Evolutionary conservation across 768 basidiomycete genomes (phyloP).

Genomic region (Ramaria rubella): DNA sequence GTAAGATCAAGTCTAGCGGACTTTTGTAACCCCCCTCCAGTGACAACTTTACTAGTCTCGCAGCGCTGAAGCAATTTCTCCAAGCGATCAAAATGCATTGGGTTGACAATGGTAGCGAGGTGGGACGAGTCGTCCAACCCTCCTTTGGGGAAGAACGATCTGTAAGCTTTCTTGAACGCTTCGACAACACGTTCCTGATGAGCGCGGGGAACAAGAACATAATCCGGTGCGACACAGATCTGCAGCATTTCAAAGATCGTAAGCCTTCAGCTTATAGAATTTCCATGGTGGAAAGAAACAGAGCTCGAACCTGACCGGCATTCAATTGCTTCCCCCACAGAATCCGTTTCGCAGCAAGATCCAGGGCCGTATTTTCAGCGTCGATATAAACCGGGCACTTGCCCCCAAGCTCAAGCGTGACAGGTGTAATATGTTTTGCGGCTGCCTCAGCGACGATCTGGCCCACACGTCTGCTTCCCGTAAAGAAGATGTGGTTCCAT

Average conservation of each 20-base stretch:
- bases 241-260: slow-evolving; percentile 15
- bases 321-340: slow-evolving; percentile 63
- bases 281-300: no score
- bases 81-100: no score
- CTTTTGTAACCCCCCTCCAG: no score
- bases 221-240: slow-evolving; percentile 30
- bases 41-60: no score
- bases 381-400: slow-evolving; percentile 75
- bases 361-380: slow-evolving; percentile 56
- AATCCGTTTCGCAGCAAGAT: slow-evolving; percentile 54
- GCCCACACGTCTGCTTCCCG: slow-evolving; percentile 47
- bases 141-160: no score
- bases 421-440: slow-evolving; percentile 67
- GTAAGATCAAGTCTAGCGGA: no score
- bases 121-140: no score
- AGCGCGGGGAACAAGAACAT: slow-evolving; percentile 34
- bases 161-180: slow-evolving; percentile 38
- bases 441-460: slow-evolving; percentile 66
- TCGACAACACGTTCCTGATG: slow-evolving; percentile 42
- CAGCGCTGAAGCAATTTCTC: no score
- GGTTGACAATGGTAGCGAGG: no score
- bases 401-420: slow-evolving; percentile 50
- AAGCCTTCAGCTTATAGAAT: no score
- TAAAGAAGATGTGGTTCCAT: slow-evolving; percentile 14
- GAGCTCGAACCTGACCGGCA: slow-evolving; percentile 47